Conservation (phyloP, 2,329 filamentous ascomycete species). For the Xylariaceae sp. region DNA sequence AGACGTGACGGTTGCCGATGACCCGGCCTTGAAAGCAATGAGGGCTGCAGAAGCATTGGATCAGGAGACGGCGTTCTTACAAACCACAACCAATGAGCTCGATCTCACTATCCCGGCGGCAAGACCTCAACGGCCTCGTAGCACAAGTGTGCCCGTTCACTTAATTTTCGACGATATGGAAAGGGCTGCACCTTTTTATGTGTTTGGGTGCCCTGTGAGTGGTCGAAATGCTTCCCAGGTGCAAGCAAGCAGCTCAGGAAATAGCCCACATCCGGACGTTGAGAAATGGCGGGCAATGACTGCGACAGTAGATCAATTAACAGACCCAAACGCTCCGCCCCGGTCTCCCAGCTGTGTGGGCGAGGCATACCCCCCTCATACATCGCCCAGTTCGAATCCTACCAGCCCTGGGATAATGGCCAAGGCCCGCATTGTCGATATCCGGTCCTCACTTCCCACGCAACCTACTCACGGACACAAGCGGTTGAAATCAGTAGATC, state of each 20-base stretch:
- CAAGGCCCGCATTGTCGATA: slow-evolving; percentile 26
- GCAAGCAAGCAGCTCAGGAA: slow-evolving; percentile 5
- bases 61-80: slow-evolving; percentile 51
- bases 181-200: slow-evolving; percentile 44
- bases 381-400: slow-evolving; percentile 14
- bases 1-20: slow-evolving; percentile 29
- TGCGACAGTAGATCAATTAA: slow-evolving; percentile 7
- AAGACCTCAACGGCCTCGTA: slow-evolving; percentile 47
- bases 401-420: slow-evolving; percentile 26
- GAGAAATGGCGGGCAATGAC: slow-evolving; percentile 11
- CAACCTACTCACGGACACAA: slow-evolving; percentile 16
- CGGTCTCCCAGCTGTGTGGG: slow-evolving; percentile 7
- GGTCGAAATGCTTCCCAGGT: slow-evolving; percentile 3
- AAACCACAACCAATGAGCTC: slow-evolving; percentile 45
- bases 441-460: slow-evolving; percentile 18
- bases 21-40: slow-evolving; percentile 54
- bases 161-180: slow-evolving; percentile 41
- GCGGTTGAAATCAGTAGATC: slow-evolving; percentile 25
- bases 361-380: slow-evolving; percentile 12
- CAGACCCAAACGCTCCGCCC: slow-evolving; percentile 6
- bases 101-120: slow-evolving; percentile 39
- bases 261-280: slow-evolving; percentile 9
- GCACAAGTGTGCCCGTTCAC: slow-evolving; percentile 48
- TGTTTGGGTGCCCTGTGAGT: slow-evolving; percentile 41
- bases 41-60: slow-evolving; percentile 56